Conservation (phyloP, 805 yeast genomes). For the Saturnispora dispora region DNA sequence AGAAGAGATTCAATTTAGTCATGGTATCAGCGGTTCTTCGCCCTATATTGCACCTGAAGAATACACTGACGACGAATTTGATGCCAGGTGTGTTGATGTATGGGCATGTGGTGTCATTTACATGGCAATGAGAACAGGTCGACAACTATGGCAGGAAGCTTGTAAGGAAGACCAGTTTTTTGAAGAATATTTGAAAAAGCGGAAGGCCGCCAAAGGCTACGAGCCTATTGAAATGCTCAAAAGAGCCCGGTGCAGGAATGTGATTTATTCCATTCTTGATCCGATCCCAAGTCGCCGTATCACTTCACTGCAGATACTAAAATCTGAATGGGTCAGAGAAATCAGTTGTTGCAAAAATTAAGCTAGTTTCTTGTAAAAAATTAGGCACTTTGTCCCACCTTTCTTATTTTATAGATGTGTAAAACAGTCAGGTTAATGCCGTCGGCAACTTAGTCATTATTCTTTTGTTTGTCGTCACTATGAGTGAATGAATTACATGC, state of each 20-base stretch:
- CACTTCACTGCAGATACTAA: constrained; percentile 78
- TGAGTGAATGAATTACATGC: neutral
- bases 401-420: neutral
- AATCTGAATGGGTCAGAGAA: constrained; percentile 94
- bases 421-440: neutral
- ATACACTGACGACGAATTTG: constrained; percentile 55
- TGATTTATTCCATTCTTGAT: constrained; percentile 84
- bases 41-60: constrained; percentile 93
- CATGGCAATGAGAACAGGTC: constrained; percentile 91
- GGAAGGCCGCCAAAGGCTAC: constrained; percentile 79
- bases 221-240: constrained; percentile 84
- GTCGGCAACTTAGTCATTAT: neutral
- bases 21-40: constrained; percentile 76
- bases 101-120: constrained; percentile 93
- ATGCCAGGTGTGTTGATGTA: constrained; percentile 73
- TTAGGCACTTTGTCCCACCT: neutral
- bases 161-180: constrained; percentile 74
- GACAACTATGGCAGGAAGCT: constrained; percentile 88
- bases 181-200: constrained; percentile 59
- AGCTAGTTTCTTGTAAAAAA: neutral
- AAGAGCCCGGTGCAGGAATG: constrained; percentile 84
- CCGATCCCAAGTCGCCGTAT: constrained; percentile 85
- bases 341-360: constrained; percentile 55
- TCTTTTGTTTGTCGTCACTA: neutral
- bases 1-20: constrained; percentile 54